Evolutionary conservation across 768 basidiomycete genomes (phyloP).

Genomic region (Pisolithus albus): DNA sequence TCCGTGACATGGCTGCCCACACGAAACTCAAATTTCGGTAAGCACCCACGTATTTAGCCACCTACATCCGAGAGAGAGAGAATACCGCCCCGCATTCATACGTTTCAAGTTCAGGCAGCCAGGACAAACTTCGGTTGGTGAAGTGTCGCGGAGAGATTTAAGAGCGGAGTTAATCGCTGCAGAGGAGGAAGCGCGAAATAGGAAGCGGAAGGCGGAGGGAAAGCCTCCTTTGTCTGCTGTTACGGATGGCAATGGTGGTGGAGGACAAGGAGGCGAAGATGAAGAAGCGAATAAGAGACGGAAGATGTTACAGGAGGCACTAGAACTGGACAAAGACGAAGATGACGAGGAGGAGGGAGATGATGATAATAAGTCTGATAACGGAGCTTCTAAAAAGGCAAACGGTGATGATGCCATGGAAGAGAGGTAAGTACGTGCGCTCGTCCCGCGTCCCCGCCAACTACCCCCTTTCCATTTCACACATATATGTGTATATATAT

Average conservation of each 20-base stretch:
- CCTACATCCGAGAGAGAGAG: too few relatives aligned
- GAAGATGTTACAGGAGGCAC: constrained; percentile 79
- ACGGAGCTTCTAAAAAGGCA: constrained; percentile 9
- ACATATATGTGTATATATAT: not conserved
- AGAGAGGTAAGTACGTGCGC: constrained; percentile 36
- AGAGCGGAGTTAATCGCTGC: constrained; percentile 77
- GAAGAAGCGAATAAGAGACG: constrained; percentile 70
- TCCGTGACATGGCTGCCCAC: constrained; percentile 89
- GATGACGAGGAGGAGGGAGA: constrained; percentile 60
- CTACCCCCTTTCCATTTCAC: not conserved
- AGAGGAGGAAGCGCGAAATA: constrained; percentile 80
- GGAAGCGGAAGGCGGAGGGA: constrained; percentile 90
- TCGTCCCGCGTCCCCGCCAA: not conserved
- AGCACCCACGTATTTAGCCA: constrained; percentile 9
- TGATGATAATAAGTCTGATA: constrained; percentile 19
- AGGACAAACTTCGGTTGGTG: constrained; percentile 77
- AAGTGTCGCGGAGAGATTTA: constrained; percentile 75
- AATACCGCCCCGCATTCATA: too few relatives aligned
- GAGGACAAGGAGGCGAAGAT: constrained; percentile 40
- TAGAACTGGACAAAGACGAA: constrained; percentile 88
- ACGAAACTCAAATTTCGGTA: constrained; percentile 98
- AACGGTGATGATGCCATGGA: constrained; percentile 39
- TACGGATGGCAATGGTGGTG: constrained; percentile 26
- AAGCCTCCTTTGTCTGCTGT: constrained; percentile 34
- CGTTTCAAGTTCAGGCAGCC: constrained; percentile 50